Conservation (phyloP, 345 rosid genomes). For the Angophora floribunda region DNA sequence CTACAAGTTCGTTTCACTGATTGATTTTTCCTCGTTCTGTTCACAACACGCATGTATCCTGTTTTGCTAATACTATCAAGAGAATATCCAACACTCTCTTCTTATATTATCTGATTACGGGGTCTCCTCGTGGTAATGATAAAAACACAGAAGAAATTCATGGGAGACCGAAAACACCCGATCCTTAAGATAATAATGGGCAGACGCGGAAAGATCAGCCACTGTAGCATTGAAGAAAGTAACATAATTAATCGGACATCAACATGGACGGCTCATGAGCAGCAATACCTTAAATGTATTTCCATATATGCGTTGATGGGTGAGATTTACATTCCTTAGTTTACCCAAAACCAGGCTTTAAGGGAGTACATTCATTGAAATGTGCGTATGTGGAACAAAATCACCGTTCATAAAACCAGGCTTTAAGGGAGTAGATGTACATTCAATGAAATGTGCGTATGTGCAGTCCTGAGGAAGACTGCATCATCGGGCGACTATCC, state of each 20-base stretch:
- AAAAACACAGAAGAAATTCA: neutral
- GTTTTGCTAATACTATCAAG: neutral
- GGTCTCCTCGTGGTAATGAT: neutral
- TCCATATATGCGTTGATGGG: neutral
- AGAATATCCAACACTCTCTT: neutral
- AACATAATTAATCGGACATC: neutral
- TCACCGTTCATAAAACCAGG: neutral
- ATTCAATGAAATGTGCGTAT: neutral
- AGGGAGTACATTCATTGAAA: neutral
- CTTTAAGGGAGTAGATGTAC: neutral
- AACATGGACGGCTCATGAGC: neutral
- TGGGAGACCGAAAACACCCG: neutral
- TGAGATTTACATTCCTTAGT: neutral
- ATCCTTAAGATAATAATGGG: neutral
- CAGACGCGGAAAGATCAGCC: neutral
- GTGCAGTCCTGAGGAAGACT: neutral
- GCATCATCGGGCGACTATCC: neutral
- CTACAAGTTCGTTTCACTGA: neutral
- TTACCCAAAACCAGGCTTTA: neutral
- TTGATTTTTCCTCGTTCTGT: neutral
- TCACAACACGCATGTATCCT: neutral
- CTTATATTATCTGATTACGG: neutral
- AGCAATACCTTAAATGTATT: neutral
- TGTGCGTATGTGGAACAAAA: neutral
- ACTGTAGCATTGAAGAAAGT: neutral